Base-by-base conservation (phyloP, 139 green algal species). In the Coccomyxa sp. region DNA sequence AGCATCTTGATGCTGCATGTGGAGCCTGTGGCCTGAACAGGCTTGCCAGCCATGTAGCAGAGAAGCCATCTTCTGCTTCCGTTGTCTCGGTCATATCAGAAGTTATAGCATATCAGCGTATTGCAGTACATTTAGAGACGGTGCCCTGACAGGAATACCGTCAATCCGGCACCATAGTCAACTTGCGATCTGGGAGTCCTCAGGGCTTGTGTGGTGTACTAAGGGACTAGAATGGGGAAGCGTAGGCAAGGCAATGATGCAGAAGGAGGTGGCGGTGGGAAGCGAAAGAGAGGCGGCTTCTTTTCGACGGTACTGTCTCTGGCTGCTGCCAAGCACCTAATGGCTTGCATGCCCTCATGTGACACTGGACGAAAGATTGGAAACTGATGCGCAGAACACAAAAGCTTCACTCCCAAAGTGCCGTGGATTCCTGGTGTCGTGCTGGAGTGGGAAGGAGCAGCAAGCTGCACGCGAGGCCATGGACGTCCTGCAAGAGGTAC, bases 341-440 rank as follows among this genome's bases (percentile, higher is more conserved):
- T 10, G 24, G n/a, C 10, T 72, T 38, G 14, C 29, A 35, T 72
- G 24, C 29, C 31, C 34, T 27, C 29, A 16, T 39, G 29, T 22
- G 31, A 12, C 68, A 36, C 31, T 72, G n/a, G 22, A 10, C 33
- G 64, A 71, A 36, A 36, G 64, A 36, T 34, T 33, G 27, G 18
- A 27, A 34, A 31, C 64, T 71, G 69, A 12, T n/a, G 12, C 38
- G 71, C 74, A 86, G 84, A 82, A 78, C 71, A 58, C 31, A 6
- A 81, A 81, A 27, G 71, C 73, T 5, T 39, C 54, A 0, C 78
- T 90, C n/a, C 84, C 86, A 18, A 39, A 55, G 27, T 75, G 72
- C 8, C 73, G 81, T 2, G 86, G 86, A 33, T 75, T 91, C 4
- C 50, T 91, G 38, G 36, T 91, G 6, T 84, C 76, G 27, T 88